phyloP scores from a whole-genome alignment of 805 yeast species.

The Yarrowia sp. region DNA sequence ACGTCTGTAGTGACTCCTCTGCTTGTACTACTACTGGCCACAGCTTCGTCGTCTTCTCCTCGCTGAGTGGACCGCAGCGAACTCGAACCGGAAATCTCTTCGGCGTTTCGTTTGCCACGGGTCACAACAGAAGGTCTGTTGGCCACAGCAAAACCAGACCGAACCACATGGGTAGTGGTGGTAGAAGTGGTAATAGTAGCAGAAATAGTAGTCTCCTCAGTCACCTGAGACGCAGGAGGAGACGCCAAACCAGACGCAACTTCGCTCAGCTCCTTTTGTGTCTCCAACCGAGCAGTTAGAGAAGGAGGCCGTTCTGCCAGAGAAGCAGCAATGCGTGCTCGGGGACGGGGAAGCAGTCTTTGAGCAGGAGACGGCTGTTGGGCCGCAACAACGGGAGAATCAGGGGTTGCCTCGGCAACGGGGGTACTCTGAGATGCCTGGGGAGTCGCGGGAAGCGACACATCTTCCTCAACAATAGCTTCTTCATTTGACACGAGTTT shows the following conservation, averaged over 20 bases:
- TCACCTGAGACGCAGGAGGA: slow-evolving; percentile 7
- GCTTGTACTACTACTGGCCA: neutral
- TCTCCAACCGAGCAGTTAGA: neutral
- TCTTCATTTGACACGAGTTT: slow-evolving; percentile 1
- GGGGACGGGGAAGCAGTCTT: neutral
- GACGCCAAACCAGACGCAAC: neutral
- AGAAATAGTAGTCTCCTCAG: neutral
- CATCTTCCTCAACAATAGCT: slow-evolving; percentile 10
- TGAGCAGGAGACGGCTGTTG: neutral
- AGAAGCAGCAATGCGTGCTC: neutral
- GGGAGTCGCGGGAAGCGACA: slow-evolving; percentile 6
- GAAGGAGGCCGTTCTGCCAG: slow-evolving; percentile 3
- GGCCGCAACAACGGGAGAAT: no score
- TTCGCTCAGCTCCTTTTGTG: neutral
- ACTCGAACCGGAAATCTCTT: slow-evolving; percentile 3
- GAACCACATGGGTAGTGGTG: no score
- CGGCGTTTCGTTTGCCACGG: neutral
- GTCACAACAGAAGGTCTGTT: neutral
- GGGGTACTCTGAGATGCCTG: neutral
- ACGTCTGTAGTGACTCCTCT: neutral
- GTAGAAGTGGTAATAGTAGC: no score
- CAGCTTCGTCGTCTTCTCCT: slow-evolving; percentile 1
- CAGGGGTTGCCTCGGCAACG: neutral
- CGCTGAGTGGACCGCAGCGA: slow-evolving; percentile 1
- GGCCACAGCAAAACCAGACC: slow-evolving; percentile 5